These are phyloP conservation scores for Kazachstania kunashirensis DNA, from an alignment of 805 yeast species.

Conservation along the genomic window DNA sequence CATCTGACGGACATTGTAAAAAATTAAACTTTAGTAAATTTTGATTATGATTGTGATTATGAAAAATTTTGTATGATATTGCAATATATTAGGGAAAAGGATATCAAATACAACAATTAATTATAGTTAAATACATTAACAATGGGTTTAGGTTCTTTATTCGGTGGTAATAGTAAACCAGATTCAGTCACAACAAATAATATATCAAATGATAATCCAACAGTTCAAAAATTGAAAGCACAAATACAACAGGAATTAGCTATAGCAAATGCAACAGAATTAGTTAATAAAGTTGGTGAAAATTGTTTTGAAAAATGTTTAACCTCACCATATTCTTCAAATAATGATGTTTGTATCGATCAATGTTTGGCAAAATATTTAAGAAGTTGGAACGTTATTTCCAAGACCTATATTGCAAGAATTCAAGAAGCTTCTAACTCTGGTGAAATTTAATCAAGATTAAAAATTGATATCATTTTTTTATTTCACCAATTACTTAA, in stretches of 20 bases:
- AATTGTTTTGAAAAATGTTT: slow-evolving; percentile 81
- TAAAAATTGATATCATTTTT: neutral
- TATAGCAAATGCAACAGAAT: slow-evolving; percentile 80
- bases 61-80: too few relatives aligned
- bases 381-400: slow-evolving; percentile 82
- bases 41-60: too few relatives aligned
- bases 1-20: too few relatives aligned
- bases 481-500: too few relatives aligned
- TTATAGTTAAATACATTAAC: neutral
- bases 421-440: slow-evolving; percentile 45
- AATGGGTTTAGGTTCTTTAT: slow-evolving; percentile 6
- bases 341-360: slow-evolving; percentile 58
- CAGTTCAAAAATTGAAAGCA: slow-evolving; percentile 54
- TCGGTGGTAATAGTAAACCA: neutral
- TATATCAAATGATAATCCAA: slow-evolving; percentile 24
- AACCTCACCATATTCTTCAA: slow-evolving; percentile 44
- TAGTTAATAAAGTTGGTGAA: slow-evolving; percentile 75
- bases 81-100: too few relatives aligned
- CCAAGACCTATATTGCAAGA: slow-evolving; percentile 65
- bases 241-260: slow-evolving; percentile 79
- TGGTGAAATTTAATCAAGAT: slow-evolving; percentile 21
- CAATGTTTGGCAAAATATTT: slow-evolving; percentile 80
- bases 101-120: too few relatives aligned
- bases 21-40: too few relatives aligned
- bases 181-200: slow-evolving; percentile 7